Base-by-base conservation (phyloP, 139 green algal species). In the Dunaliella sp. region DNA sequence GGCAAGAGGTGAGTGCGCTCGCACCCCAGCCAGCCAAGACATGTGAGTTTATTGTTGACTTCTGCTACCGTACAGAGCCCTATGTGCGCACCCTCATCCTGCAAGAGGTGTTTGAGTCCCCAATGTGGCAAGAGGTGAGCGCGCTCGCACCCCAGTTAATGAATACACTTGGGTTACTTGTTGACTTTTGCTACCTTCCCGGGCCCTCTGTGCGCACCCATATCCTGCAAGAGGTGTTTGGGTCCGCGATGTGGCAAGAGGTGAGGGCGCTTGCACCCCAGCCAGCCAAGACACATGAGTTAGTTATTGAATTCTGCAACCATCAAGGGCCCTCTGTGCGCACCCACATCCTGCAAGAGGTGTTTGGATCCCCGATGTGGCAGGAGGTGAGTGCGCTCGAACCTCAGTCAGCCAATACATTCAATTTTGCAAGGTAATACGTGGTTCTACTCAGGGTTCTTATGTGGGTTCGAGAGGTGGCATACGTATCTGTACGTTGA, bases 201-300 rank as follows among this genome's bases (percentile, higher is more conserved):
- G n/a, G n/a, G n/a, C n/a, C n/a, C n/a, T n/a, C n/a, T 65, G 87
- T 94, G 26, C 90, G 90, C 22, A 78, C 65, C 38, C 72, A 75
- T 16, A n/a, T 92, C 35, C 38, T 96, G 34, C 25, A 65, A 65
- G 48, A 65, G 7, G 48, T 16, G 48, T 65, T 65, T 65, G 48
- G 48, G 36, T 80, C 74, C n/a, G 3, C n/a, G 12, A 80, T 21
- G 74, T 37, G n/a, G 12, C 3, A 83, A 38, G 25, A 59, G 7
- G 59, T 34, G 28, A 73, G 26, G 7, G 48, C n/a, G n/a, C n/a
- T n/a, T n/a, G n/a, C n/a, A n/a, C n/a, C n/a, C n/a, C n/a, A n/a
- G n/a, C n/a, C n/a, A n/a, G n/a, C 16, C 7, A 16, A 65, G 7
- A 65, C 16, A 16, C 48, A 26, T 7, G 7, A 16, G 7, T 26